Evolutionary conservation across 2,329 filamentous ascomycete species (phyloP).

Genomic region (Aspergillus tamarii): DNA sequence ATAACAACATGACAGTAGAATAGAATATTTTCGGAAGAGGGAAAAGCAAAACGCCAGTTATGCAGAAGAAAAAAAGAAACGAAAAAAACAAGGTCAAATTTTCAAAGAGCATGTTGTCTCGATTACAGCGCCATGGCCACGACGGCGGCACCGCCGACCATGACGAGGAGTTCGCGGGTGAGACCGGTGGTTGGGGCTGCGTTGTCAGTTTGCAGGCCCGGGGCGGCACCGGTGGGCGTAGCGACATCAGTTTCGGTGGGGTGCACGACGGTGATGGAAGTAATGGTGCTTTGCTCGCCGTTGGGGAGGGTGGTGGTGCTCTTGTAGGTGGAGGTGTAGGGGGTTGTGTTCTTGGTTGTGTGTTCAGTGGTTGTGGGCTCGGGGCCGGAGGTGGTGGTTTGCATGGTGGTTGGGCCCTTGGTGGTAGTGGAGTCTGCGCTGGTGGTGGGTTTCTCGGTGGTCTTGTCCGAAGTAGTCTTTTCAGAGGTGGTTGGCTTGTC

Average conservation of each 20-base stretch:
- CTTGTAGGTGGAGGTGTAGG: slow-evolving; percentile 44
- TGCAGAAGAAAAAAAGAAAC: not conserved
- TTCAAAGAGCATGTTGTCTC: not conserved
- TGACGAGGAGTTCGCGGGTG: slow-evolving; percentile 39
- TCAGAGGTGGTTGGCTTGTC: not conserved
- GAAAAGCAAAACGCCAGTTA: not conserved
- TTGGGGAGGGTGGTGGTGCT: slow-evolving; percentile 47
- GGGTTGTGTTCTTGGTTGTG: slow-evolving; percentile 27
- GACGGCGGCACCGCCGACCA: slow-evolving; percentile 46
- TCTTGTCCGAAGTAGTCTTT: slow-evolving; percentile 11
- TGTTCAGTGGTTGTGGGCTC: slow-evolving; percentile 23
- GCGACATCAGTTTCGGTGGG: slow-evolving; percentile 33
- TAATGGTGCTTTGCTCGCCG: slow-evolving; percentile 48
- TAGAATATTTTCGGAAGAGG: not conserved
- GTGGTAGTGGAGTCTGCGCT: slow-evolving; percentile 21
- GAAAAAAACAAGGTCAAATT: not conserved
- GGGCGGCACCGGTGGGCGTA: slow-evolving; percentile 31
- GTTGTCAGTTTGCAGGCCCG: slow-evolving; percentile 46
- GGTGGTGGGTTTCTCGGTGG: slow-evolving; percentile 23
- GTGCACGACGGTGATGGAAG: slow-evolving; percentile 49
- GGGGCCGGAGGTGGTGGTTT: slow-evolving; percentile 21
- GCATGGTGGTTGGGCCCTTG: slow-evolving; percentile 21
- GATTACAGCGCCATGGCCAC: slow-evolving; percentile 43
- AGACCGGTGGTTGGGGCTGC: slow-evolving; percentile 34
- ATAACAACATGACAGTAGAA: not conserved